These are phyloP conservation scores for bread wheat (Triticum aestivum) DNA, from an alignment of 176 grass and related monocot species.

Conservation along the genomic window IWGSC_CS_RefSeq_v2.1 NC_057807.1:520956444-520956943, in stretches of 20 bases:
- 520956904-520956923: neutral
- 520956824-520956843: neutral
- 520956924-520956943: neutral
- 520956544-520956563: conserved; percentile 15
- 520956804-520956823: neutral
- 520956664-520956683: conserved; percentile 38
- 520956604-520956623: conserved; percentile 22
- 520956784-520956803: neutral
- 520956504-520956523: conserved; percentile 27
- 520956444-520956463: neutral
- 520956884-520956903: neutral
- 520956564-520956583: conserved; percentile 15
- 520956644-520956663: conserved; percentile 33
- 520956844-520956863: neutral
- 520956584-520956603: conserved; percentile 38
- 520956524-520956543: conserved; percentile 40
- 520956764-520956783: neutral
- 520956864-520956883: neutral
- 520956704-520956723: neutral
- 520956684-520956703: conserved; percentile 21
- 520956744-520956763: conserved; percentile 9
- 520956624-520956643: conserved; percentile 6
- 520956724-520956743: conserved; percentile 20
- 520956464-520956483: conserved; percentile 33
- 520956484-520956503: conserved; percentile 16